These are phyloP conservation scores for Picea glauca DNA, from an alignment of 75 land plant species.

Conservation along the genomic window DNA sequence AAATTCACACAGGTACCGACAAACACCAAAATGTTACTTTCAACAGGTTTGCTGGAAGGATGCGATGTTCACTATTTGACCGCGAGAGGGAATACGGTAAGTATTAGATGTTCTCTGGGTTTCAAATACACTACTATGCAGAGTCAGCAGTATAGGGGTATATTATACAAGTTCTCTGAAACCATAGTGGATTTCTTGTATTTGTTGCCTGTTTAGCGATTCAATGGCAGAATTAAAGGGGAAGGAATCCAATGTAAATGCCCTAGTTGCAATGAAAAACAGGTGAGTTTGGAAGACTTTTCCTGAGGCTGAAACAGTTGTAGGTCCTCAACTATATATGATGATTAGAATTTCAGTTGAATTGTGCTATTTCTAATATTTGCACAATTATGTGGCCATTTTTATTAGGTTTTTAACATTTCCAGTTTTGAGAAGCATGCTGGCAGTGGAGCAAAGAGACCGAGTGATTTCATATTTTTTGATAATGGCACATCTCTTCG, in stretches of 20 bases:
- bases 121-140: neutral
- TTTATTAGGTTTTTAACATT: conserved; percentile 26
- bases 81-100: neutral
- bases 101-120: neutral
- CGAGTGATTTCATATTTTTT: conserved; percentile 41
- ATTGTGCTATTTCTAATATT: neutral
- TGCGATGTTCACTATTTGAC: conserved; percentile 42
- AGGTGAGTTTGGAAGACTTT: neutral
- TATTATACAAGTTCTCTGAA: too few relatives aligned
- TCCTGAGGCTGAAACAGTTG: neutral
- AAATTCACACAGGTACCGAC: conserved; percentile 28
- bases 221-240: neutral
- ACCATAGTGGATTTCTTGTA: neutral
- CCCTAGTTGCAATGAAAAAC: neutral
- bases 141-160: too few relatives aligned
- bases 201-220: neutral
- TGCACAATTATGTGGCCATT: neutral
- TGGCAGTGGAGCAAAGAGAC: conserved; percentile 42
- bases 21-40: conserved; percentile 59
- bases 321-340: neutral
- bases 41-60: conserved; percentile 81
- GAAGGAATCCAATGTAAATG: neutral
- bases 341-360: neutral
- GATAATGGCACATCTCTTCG: conserved; percentile 29
- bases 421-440: conserved; percentile 50